Conservation (phyloP, 2,329 filamentous ascomycete species). For the Fusarium tjaetaba region DNA sequence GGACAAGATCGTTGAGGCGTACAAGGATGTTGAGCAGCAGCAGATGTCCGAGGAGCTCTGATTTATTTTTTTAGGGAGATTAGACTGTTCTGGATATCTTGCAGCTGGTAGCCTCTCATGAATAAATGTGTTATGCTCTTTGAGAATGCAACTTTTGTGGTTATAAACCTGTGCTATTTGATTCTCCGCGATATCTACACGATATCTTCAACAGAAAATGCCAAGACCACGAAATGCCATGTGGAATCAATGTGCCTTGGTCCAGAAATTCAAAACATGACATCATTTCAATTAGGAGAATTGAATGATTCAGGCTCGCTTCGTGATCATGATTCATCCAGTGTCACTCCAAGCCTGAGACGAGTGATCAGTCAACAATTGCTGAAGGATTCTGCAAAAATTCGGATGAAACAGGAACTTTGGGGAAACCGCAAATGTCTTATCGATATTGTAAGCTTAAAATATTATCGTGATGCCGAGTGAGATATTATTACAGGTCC, state of each 20-base stretch:
- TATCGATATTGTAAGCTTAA: constrained; percentile 12
- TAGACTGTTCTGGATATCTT: neutral
- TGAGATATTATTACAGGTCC: constrained; percentile 20
- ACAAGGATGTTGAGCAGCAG: constrained; percentile 38
- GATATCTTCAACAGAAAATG: neutral
- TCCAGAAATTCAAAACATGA: neutral
- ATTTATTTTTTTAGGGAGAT: neutral
- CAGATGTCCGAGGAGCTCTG: constrained; percentile 46
- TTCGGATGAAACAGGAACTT: constrained; percentile 15
- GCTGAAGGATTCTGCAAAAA: neutral
- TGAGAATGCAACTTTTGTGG: neutral
- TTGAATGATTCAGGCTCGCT: constrained; percentile 3
- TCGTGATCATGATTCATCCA: neutral
- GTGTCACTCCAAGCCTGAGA: constrained; percentile 23
- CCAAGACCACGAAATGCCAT: neutral
- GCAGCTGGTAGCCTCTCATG: neutral
- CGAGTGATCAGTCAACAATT: neutral
- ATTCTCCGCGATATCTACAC: neutral
- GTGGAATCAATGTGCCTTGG: neutral
- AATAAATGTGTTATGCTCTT: neutral
- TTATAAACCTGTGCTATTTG: neutral
- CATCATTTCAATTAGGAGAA: neutral
- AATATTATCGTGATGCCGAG: neutral
- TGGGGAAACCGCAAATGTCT: neutral
- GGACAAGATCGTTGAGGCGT: constrained; percentile 65